Evolutionary conservation across 495 filamentous ascomycete genomes (phyloP), one percentile per base, ranked within the genome.

Genomic region (Penicillium turbatum): DNA sequence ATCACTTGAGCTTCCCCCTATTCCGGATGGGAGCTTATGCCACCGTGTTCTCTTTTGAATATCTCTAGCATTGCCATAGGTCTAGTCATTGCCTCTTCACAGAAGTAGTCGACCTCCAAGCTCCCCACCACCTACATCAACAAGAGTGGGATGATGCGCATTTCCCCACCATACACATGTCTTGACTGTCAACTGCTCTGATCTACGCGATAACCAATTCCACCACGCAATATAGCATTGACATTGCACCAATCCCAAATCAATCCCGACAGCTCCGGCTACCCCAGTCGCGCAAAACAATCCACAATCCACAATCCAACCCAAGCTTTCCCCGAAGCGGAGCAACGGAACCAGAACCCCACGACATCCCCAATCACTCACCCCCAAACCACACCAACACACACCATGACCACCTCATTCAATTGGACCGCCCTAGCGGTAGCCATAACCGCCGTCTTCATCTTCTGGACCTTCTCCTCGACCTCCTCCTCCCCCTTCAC

Each of bases 401-500:
- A 54, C 41, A 30, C 41, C 24, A 16, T 51, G 52, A 41, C 63
- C 6, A 51, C 57, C 17, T 52, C 62, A 1, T 62, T 66, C 45
- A 59, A 65, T 31, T 64, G 54, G 66, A 24, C 21, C 21, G 59
- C 68, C 0, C 13, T 72, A 15, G 72, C 61, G 30, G 55, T 71
- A n/a, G 66, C 66, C 16, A 55, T 73, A 32, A 57, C 63, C 6
- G 64, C 65, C 3, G 56, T 74, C 39, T 67, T 73, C 55, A 15
- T 74, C 49, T 74, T 75, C 64, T 79, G 77, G 72, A 74, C 69
- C 19, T 68, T 71, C 61, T 81, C 66, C 53, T 79, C 70, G 54
- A 79, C 73, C 65, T 83, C 62, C 54, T 79, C 56, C 48, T 93
- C 58, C 74, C 88, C 51, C 56, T 90, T 63, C 73, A 85, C 69